phyloP scores from a whole-genome alignment of 1,284 basidiomycete genomes.

The Tilletia indica region DNA sequence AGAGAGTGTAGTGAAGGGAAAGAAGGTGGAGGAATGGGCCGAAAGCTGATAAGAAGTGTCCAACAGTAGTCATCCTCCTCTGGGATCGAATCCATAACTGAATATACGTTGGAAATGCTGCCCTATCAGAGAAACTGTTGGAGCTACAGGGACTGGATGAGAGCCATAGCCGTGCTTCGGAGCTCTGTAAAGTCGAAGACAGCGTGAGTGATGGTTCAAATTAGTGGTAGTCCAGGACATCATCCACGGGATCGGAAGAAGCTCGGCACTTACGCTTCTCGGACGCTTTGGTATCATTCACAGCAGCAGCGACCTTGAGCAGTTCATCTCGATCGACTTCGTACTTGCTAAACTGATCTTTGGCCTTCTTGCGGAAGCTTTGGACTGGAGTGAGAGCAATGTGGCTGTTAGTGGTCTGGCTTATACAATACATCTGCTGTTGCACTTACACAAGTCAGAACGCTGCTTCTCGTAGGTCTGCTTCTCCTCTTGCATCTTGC shows the following conservation, averaged over 20 bases:
- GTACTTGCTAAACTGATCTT: conserved; percentile 7
- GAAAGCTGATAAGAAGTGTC: conserved; percentile 8
- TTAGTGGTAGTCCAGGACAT: neutral
- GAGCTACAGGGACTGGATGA: conserved; percentile 3
- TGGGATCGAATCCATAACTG: too few species aligned
- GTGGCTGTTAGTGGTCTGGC: neutral
- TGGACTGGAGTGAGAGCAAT: neutral
- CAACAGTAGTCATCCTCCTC: too few species aligned
- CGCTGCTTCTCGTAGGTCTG: conserved; percentile 3
- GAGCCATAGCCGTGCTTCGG: conserved; percentile 6
- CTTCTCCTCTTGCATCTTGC: neutral
- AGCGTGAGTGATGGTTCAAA: neutral
- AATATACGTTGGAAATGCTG: neutral
- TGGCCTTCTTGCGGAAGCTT: conserved; percentile 7
- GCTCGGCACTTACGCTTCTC: conserved; percentile 1
- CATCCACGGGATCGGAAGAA: neutral
- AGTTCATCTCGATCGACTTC: conserved; percentile 3
- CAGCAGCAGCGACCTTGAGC: conserved; percentile 1
- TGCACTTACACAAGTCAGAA: neutral
- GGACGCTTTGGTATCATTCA: conserved; percentile 15
- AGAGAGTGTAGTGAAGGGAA: conserved; percentile 68
- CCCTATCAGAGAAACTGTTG: too few species aligned
- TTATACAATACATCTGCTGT: neutral
- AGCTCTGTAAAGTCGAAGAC: neutral
- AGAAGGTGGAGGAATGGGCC: conserved; percentile 35